phyloP scores from a whole-genome alignment of 2,329 filamentous ascomycete species.

The Epichloe aotearoae region DNA sequence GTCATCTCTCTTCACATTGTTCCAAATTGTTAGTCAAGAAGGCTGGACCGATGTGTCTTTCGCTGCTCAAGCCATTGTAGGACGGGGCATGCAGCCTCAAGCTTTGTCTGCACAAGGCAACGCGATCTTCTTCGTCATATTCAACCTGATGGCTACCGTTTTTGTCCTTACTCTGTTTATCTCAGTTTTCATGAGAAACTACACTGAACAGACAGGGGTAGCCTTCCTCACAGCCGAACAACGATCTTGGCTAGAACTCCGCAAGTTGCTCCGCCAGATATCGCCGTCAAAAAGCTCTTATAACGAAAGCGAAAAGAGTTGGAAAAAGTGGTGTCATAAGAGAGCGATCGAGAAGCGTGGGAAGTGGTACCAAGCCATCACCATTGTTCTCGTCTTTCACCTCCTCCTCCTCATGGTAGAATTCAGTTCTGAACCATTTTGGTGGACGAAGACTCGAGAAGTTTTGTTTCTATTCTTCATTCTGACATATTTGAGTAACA shows the following conservation, averaged over 20 bases:
- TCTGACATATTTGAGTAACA: slow-evolving; percentile 69
- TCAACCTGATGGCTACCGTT: slow-evolving; percentile 91
- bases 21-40: slow-evolving; percentile 97
- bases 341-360: slow-evolving; percentile 89
- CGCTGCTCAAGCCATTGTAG: slow-evolving; percentile 69
- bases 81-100: slow-evolving; percentile 58
- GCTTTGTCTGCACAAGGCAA: slow-evolving; percentile 64
- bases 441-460: slow-evolving; percentile 61
- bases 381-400: slow-evolving; percentile 66
- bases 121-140: slow-evolving; percentile 85
- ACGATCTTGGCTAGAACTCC: slow-evolving; percentile 87
- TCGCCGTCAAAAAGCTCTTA: slow-evolving; percentile 89
- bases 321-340: slow-evolving; percentile 92
- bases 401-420: slow-evolving; percentile 73
- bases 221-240: slow-evolving; percentile 93
- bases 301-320: slow-evolving; percentile 58
- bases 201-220: slow-evolving; percentile 95
- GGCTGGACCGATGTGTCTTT: slow-evolving; percentile 95
- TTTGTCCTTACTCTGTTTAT: slow-evolving; percentile 97
- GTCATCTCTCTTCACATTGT: slow-evolving; percentile 88
- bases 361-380: slow-evolving; percentile 77
- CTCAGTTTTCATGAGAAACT: slow-evolving; percentile 99
- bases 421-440: slow-evolving; percentile 59
- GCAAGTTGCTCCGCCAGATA: slow-evolving; percentile 83
- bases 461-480: slow-evolving; percentile 71